Percentiles rank a stretch among this genome's conserved stretches.
These are phyloP conservation scores for Nakazawaea peltata DNA, from an alignment of 805 yeast species.

Conservation along the genomic window DNA sequence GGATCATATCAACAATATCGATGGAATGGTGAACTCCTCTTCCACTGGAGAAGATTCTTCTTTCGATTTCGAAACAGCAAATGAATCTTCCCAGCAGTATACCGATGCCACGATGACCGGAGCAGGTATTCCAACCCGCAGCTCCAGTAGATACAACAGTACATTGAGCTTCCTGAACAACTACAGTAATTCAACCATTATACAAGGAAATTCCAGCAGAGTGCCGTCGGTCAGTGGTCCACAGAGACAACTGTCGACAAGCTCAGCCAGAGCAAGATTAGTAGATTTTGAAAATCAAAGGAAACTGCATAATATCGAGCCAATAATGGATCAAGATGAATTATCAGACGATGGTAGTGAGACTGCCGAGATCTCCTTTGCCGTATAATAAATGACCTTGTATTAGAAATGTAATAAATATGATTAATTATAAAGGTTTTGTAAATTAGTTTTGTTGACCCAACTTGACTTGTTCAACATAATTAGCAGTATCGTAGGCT, in stretches of 20 bases:
- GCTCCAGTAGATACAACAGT: slow-evolving; percentile 5
- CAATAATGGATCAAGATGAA: slow-evolving; percentile 20
- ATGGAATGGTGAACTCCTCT: too few relatives aligned
- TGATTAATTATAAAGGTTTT: background rate
- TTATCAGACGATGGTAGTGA: slow-evolving; percentile 19
- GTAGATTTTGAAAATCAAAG: slow-evolving; percentile 26
- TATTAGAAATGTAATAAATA: background rate
- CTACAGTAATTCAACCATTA: slow-evolving; percentile 4
- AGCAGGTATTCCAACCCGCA: background rate
- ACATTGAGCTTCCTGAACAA: slow-evolving; percentile 3
- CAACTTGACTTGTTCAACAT: slow-evolving; percentile 38
- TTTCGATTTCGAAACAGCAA: background rate
- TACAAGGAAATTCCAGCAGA: background rate
- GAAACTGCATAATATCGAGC: slow-evolving; percentile 17
- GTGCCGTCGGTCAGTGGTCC: too few relatives aligned
- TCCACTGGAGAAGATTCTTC: too few relatives aligned
- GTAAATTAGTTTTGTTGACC: too few relatives aligned
- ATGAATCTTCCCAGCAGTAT: too few relatives aligned
- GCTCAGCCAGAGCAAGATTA: slow-evolving; percentile 21
- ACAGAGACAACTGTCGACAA: slow-evolving; percentile 7
- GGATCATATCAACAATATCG: slow-evolving; percentile 8
- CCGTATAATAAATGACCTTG: slow-evolving; percentile 1
- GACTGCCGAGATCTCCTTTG: slow-evolving; percentile 20
- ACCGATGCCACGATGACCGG: background rate
- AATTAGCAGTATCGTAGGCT: slow-evolving; percentile 73